A percentile compares a stretch with the other conserved stretches of the same genome.
These are phyloP conservation scores for Beauveria varroae DNA, from an alignment of 2,329 filamentous ascomycete species.

Conservation along the genomic window DNA sequence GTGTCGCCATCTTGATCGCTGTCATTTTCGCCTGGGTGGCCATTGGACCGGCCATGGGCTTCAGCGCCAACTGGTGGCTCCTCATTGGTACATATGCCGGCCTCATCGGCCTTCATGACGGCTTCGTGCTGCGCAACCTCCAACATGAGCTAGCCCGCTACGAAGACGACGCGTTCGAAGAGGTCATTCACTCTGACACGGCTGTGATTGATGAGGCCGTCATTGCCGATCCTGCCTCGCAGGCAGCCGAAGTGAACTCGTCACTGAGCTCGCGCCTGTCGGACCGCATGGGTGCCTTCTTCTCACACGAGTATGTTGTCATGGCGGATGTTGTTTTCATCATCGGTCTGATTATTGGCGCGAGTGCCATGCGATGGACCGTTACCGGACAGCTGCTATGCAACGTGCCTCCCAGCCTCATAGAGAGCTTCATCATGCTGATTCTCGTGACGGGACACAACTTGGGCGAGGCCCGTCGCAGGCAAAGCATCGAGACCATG, in stretches of 20 bases:
- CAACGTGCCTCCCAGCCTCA: conserved; percentile 18
- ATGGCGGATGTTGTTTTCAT: conserved; percentile 15
- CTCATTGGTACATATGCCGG: conserved; percentile 41
- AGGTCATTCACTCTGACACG: conserved; percentile 12
- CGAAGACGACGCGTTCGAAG: conserved; percentile 14
- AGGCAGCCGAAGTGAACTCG: not conserved
- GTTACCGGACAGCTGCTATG: conserved; percentile 18
- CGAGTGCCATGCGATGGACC: conserved; percentile 18
- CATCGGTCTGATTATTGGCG: conserved; percentile 16
- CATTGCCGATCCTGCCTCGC: not conserved
- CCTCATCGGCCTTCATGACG: conserved; percentile 36
- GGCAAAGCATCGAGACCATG: conserved; percentile 25
- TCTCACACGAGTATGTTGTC: conserved; percentile 17
- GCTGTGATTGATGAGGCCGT: conserved; percentile 13
- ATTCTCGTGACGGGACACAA: conserved; percentile 20
- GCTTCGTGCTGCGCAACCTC: conserved; percentile 38
- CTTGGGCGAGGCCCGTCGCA: conserved; percentile 15
- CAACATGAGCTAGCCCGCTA: conserved; percentile 22
- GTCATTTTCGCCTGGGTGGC: conserved; percentile 31
- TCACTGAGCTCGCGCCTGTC: conserved; percentile 16
- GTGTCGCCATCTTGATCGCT: conserved; percentile 28
- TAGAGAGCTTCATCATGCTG: conserved; percentile 21
- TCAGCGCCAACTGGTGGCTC: conserved; percentile 38
- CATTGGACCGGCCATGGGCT: conserved; percentile 31
- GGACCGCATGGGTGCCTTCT: conserved; percentile 15